phyloP scores from a whole-genome alignment of 2,329 filamentous ascomycete species.

The Laburnicola sp. region DNA sequence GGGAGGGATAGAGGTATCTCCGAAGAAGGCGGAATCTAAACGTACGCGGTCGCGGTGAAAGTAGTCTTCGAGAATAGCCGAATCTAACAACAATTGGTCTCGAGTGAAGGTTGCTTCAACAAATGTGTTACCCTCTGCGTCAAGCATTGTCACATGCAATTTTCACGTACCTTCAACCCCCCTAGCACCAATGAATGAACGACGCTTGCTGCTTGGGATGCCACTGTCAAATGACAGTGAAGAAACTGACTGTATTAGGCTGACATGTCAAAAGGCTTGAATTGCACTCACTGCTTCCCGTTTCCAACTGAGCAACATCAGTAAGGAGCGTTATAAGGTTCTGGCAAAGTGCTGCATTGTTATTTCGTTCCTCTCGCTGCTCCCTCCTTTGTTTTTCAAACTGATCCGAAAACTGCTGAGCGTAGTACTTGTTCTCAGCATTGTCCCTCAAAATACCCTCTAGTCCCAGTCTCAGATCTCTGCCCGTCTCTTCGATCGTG shows the following conservation, averaged over 20 bases:
- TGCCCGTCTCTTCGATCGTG: conserved; percentile 1
- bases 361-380: neutral
- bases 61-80: conserved; percentile 8
- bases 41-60: conserved; percentile 13
- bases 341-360: neutral
- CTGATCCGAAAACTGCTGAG: neutral
- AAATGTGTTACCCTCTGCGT: no score
- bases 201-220: neutral
- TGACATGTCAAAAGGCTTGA: no score
- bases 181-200: neutral
- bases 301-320: neutral
- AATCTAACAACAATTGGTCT: conserved; percentile 8
- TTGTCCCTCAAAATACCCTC: conserved; percentile 1
- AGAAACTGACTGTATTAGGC: neutral
- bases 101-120: neutral
- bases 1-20: neutral
- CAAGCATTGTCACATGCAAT: no score
- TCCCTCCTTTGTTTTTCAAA: conserved; percentile 1
- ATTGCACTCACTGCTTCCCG: neutral
- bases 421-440: conserved; percentile 2
- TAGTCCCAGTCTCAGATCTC: conserved; percentile 2
- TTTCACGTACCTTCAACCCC: neutral
- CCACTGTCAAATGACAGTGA: neutral
- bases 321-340: conserved; percentile 1
- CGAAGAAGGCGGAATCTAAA: neutral